Base-by-base conservation (phyloP, 257 asterid species). In the Gentiana macrophylla region DNA sequence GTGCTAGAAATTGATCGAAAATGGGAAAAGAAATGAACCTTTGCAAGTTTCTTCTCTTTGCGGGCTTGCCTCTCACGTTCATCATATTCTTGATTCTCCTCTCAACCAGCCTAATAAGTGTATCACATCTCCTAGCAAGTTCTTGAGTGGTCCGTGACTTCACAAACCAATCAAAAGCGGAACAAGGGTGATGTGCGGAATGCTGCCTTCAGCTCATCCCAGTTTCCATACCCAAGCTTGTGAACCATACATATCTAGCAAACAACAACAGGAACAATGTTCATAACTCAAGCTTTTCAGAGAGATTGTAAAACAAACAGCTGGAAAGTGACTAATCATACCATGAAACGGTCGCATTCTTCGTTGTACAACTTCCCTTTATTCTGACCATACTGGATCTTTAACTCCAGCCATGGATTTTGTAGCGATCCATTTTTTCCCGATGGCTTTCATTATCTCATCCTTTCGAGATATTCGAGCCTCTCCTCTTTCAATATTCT, bases 261-360 rank as follows among this genome's bases (percentile, higher is more conserved):
- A 61, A 62, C 63, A 55, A 43, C 49, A 41, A 48, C 45, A 43
- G 50, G 3, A n/a, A 53, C 38, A 37, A 54, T 12, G 34, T 7
- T 33, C 35, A 12, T 38, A 10, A 32, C 32, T 0, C 7, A 45
- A 34, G 46, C 9, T 10, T 41, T 33, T 4, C 10, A 55, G n/a
- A 47, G 54, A 51, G 50, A 8, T 48, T 4, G 49, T 60, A 50
- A 51, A 50, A 49, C 35, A 5, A 48, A 35, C 37, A 41, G 46
- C 8, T 41, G 9, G 9, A 1, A 3, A 41, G 6, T 41, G 46
- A 41, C 46, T 49, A 61, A 52, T 12, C 83, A 60, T 63, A 92
- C 99, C 99, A 92, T 92, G 81, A 81, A 92, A n/a, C 97, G 94
- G 44, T 92, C 99, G 56, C 99, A 92, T 79, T 92, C 99, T 77